Evolutionary conservation across 2,329 filamentous ascomycete genomes (phyloP).

Genomic region (Fulvia fulva): DNA sequence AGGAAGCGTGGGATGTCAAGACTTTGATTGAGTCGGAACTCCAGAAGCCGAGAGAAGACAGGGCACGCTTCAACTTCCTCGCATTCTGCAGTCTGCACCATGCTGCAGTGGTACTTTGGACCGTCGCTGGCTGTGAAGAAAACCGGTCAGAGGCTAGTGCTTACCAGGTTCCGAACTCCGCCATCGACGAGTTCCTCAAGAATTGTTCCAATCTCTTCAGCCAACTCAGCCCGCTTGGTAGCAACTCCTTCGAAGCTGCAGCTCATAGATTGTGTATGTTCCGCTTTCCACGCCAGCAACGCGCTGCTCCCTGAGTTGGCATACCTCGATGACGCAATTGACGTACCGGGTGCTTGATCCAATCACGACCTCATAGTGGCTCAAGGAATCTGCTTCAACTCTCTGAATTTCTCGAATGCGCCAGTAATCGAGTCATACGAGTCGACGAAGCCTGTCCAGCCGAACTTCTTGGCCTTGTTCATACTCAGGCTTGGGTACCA

Average conservation of each 20-base stretch:
- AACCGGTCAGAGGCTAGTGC: background rate
- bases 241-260: conserved; percentile 17
- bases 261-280: conserved; percentile 9
- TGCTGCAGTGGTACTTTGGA: conserved; percentile 19
- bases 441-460: conserved; percentile 42
- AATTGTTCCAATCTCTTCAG: conserved; percentile 13
- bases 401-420: conserved; percentile 36
- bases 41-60: conserved; percentile 2
- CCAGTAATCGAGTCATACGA: conserved; percentile 38
- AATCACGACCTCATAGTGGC: too few species aligned
- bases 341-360: too few species aligned
- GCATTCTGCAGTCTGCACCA: conserved; percentile 19
- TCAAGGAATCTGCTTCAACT: conserved; percentile 19
- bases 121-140: conserved; percentile 5
- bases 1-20: conserved; percentile 14
- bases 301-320: background rate
- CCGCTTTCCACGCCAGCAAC: conserved; percentile 7
- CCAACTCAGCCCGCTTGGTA: conserved; percentile 14
- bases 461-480: conserved; percentile 45
- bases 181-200: conserved; percentile 11
- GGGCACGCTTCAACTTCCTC: conserved; percentile 16
- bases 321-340: too few species aligned
- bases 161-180: background rate
- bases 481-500: conserved; percentile 42
- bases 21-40: conserved; percentile 13